Percentiles rank a stretch among this genome's conserved stretches.
These are phyloP conservation scores for Dorcoceras hygrometricum DNA, from an alignment of 257 asterid genomes.

Conservation along the genomic window DNA sequence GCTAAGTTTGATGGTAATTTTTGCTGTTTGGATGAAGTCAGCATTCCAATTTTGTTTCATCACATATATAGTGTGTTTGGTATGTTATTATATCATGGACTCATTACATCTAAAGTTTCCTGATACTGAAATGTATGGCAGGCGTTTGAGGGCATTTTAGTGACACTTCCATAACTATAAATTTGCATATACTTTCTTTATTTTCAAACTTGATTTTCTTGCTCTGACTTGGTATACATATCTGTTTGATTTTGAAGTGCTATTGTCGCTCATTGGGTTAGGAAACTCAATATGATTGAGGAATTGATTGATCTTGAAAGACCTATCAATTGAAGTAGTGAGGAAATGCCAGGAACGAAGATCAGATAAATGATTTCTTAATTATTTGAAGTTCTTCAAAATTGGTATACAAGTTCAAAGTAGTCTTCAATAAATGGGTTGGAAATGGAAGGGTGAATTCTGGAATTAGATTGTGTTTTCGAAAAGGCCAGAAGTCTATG, in stretches of 20 bases:
- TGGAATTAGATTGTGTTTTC: neutral
- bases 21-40: conserved; percentile 21
- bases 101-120: neutral
- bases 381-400: neutral
- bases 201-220: neutral
- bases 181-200: neutral
- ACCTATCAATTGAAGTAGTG: neutral
- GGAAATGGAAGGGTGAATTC: neutral
- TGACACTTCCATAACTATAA: neutral
- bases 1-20: conserved; percentile 72
- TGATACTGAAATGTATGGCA: neutral
- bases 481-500: neutral
- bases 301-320: conserved; percentile 4
- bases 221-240: neutral
- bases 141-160: neutral
- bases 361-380: neutral
- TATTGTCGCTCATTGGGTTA: neutral
- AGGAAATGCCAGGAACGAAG: neutral
- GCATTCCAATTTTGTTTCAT: conserved; percentile 18
- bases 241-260: neutral
- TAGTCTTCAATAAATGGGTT: neutral
- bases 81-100: neutral
- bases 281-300: neutral
- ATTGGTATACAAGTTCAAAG: neutral
- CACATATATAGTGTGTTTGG: conserved; percentile 4